Evolutionary conservation across 140 eudicot genomes (phyloP), one percentile per base, ranked within the genome.

Genomic region (Senecio squalidus): DNA sequence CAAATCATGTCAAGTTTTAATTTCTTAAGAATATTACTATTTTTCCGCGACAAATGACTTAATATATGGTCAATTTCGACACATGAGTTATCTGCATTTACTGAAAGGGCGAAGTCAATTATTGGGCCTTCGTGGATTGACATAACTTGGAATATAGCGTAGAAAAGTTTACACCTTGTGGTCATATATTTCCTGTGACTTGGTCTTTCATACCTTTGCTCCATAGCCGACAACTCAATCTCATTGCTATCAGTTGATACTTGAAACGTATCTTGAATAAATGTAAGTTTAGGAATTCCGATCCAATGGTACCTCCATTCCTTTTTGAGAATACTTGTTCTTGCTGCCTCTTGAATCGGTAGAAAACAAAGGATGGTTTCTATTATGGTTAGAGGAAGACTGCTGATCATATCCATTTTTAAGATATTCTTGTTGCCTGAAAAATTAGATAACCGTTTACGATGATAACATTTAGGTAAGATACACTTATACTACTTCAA

Each of bases 241-340:
- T 13, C 21, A 14, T n/a, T n/a, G n/a, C n/a, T n/a, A n/a, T 25
- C 36, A 23, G 36, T 25, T 25, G 21, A 14, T 24, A 24, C 34
- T 51, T 24, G 11, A 51, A 51, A 51, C 3, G 22, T 25, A 24
- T 59, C 33, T 11, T 53, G 23, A 26, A 26, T 28, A 53, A 53
- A 53, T 7, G 2, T 34, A 51, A 51, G 58, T 51, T 51, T 51
- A 11, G 58, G 58, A n/a, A 13, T 51, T 51, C 22, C 22, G 29
- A 9, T 48, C 55, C 55, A 48, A 48, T 22, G 30, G 58, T 24
- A 25, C 36, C 58, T 51, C 58, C 58, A 51, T 14, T 27, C 34
- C 6, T 27, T 26, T 10, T 17, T 11, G 20, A 51, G 36, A 4
- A 25, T 51, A 11, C 58, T 51, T 51, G 58, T 51, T 1, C 58